These are phyloP conservation scores for Aspergillus melleus DNA, from an alignment of 2,329 filamentous ascomycete genomes.

Conservation along the genomic window DNA sequence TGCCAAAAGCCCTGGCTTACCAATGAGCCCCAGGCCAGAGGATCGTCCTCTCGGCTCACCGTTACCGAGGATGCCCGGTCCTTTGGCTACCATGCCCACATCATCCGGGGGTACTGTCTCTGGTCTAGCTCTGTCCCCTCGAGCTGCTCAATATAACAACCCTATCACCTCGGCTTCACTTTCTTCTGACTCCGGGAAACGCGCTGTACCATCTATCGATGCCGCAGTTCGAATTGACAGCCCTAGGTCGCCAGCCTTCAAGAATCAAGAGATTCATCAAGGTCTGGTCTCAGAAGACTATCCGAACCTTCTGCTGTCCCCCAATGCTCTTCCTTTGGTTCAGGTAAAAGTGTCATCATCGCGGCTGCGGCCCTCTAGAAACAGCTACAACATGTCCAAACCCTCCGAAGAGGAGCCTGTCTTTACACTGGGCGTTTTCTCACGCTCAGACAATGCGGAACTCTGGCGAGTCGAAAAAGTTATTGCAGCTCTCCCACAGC, in stretches of 20 bases:
- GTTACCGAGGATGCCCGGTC: conserved; percentile 52
- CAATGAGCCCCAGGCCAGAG: conserved; percentile 60
- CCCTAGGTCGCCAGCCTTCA: conserved; percentile 26
- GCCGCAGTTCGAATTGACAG: conserved; percentile 36
- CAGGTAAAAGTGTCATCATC: conserved; percentile 88
- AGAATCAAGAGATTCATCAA: conserved; percentile 61
- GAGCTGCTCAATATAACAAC: conserved; percentile 71
- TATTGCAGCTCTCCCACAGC: conserved; percentile 71
- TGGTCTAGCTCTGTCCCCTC: conserved; percentile 65
- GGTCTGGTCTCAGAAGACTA: conserved; percentile 83
- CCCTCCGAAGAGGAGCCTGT: conserved; percentile 89
- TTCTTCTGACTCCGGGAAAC: conserved; percentile 15
- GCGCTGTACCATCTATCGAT: conserved; percentile 39
- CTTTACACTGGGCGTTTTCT: conserved; percentile 84
- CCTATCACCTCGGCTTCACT: conserved; percentile 56
- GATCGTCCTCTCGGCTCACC: conserved; percentile 62
- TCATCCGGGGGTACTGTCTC: conserved; percentile 60
- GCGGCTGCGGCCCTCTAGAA: conserved; percentile 85
- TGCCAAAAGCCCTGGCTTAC: conserved; percentile 63
- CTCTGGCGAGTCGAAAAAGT: conserved; percentile 96
- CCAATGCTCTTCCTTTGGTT: conserved; percentile 84
- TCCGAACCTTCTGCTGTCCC: conserved; percentile 79
- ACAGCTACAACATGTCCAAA: conserved; percentile 77
- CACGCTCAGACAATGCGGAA: conserved; percentile 64
- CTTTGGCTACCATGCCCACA: conserved; percentile 64